Base-by-base conservation (phyloP, 331 rosid genomes). In the Acacia pycnantha region DNA sequence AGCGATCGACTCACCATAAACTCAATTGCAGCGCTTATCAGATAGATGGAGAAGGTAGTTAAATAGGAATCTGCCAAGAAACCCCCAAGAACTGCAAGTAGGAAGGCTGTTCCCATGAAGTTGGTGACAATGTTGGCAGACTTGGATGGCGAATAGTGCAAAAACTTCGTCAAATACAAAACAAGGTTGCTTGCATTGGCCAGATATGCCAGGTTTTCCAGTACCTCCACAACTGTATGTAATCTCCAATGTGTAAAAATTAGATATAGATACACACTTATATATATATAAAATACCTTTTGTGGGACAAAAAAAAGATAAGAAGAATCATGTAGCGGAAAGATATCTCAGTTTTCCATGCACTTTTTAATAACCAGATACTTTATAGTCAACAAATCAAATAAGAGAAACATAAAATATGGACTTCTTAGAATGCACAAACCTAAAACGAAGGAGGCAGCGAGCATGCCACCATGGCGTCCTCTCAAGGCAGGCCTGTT, bases 111-210 rank as follows among this genome's bases (percentile, higher is more conserved):
- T 81, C 98, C 98, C 97, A 94, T 94, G 91, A 94, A 94, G 77
- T 90, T 88, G 82, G 97, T 92, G 73, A 94, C 98, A 33, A 83
- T 83, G 88, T 87, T 91, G 87, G 98, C 90, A 64, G 96, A 85
- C 56, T 27, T 64, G 13, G 94, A 94, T 6, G 96, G 98, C 64
- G 94, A 84, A 71, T 87, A 90, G 87, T 92, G 97, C 96, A 92
- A 92, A 78, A 88, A 88, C 84, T 90, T 87, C 15, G 96, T 81
- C 80, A 94, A 44, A 77, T 91, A 94, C 33, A 91, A 82, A 78
- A 92, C 97, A 76, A 94, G 94, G 81, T 92, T 94, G 87, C 98
- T 94, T 85, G 98, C 97, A 84, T 86, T 92, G 69, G 98, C 91
- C 84, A 94, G 81, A 87, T 33, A 94, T 77, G 98, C 97, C 54